Percentiles rank a stretch among this genome's conserved stretches.
Conservation (phyloP, 768 basidiomycete genomes). For the Boletales sp. region DNA sequence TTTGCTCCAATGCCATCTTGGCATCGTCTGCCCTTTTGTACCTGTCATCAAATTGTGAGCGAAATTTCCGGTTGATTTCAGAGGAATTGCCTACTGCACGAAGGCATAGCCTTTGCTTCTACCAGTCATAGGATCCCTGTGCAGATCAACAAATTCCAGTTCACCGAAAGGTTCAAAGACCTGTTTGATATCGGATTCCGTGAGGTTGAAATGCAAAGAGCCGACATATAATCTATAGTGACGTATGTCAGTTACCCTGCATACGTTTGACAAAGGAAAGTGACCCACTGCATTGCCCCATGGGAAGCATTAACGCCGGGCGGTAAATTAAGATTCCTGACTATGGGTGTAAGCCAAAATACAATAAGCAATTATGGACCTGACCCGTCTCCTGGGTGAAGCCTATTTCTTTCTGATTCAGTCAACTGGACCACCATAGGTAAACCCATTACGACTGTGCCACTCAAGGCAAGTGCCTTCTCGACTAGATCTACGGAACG, state of each 20-base stretch:
- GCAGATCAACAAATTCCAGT: constrained; percentile 97
- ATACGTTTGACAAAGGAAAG: constrained; percentile 16
- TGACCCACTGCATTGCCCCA: constrained; percentile 77
- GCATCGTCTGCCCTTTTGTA: constrained; percentile 92
- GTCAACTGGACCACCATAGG: constrained; percentile 96
- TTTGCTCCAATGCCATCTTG: constrained; percentile 94
- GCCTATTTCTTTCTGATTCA: constrained; percentile 91
- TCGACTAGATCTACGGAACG: constrained; percentile 86
- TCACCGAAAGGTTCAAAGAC: constrained; percentile 99
- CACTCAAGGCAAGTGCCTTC: constrained; percentile 84
- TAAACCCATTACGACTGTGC: constrained; percentile 97
- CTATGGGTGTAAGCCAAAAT: constrained; percentile 6
- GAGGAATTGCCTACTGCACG: constrained; percentile 69
- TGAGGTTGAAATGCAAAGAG: constrained; percentile 94
- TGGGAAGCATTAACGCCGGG: constrained; percentile 82
- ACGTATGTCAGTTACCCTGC: constrained; percentile 10
- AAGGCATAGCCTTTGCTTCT: constrained; percentile 98
- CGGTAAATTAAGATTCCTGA: constrained; percentile 74
- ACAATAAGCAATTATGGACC: constrained; percentile 23
- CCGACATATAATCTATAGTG: constrained; percentile 85
- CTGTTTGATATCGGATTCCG: constrained; percentile 96
- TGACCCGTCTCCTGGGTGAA: constrained; percentile 86
- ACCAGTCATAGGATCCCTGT: constrained; percentile 90
- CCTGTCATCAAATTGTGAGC: constrained; percentile 36
- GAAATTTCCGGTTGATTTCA: background rate